phyloP scores from a whole-genome alignment of 2,329 filamentous ascomycete genomes.

The Myriosclerotinia scirpicola region DNA sequence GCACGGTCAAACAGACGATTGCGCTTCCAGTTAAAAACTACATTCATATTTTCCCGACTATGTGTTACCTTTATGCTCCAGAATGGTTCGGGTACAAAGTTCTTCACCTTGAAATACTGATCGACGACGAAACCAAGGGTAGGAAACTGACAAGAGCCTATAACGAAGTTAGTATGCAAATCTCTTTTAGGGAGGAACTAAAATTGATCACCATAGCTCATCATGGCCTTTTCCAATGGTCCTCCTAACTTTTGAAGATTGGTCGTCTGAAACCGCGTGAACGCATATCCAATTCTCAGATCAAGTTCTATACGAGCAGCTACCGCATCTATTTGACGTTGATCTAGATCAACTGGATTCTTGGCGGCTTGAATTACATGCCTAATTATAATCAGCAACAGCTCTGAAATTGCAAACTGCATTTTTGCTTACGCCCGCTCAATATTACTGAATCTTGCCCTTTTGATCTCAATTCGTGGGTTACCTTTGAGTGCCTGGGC shows the following conservation, averaged over 20 bases:
- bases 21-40: slow-evolving; percentile 81
- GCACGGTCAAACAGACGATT: slow-evolving; percentile 85
- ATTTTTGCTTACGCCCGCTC: slow-evolving; percentile 70
- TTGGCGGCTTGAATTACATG: slow-evolving; percentile 85
- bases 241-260: slow-evolving; percentile 72
- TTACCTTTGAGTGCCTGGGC: slow-evolving; percentile 77
- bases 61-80: slow-evolving; percentile 90
- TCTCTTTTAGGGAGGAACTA: not conserved
- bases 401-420: not conserved
- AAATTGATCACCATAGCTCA: slow-evolving; percentile 72
- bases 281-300: slow-evolving; percentile 86
- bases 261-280: slow-evolving; percentile 83
- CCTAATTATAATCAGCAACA: slow-evolving; percentile 45
- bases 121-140: slow-evolving; percentile 97
- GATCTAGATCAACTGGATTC: slow-evolving; percentile 75
- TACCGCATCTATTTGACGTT: slow-evolving; percentile 84
- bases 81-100: slow-evolving; percentile 89
- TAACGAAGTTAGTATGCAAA: slow-evolving; percentile 24
- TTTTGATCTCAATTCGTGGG: slow-evolving; percentile 70
- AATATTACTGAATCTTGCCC: slow-evolving; percentile 93
- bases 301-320: slow-evolving; percentile 88
- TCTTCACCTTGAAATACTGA: slow-evolving; percentile 88
- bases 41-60: slow-evolving; percentile 71
- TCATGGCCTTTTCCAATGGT: slow-evolving; percentile 52
- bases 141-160: slow-evolving; percentile 91